Conservation (phyloP, 345 rosid species). For the Dovyalis caffra region DNA sequence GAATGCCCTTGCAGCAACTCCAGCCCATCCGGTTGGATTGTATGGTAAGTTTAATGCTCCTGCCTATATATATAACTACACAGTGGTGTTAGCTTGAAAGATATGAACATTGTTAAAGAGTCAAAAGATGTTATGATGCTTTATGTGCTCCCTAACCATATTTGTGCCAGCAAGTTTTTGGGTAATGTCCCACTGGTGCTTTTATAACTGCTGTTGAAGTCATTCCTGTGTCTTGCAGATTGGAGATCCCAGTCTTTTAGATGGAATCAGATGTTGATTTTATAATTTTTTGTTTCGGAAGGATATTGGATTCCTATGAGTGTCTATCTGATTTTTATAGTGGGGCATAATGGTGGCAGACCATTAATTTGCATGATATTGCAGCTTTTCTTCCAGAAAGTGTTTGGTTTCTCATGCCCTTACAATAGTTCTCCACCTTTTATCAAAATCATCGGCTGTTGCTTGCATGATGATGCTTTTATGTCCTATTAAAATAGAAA, state of each 20-base stretch:
- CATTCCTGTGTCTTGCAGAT: not conserved
- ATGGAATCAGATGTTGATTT: not conserved
- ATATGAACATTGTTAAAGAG: not conserved
- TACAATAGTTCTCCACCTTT: not conserved
- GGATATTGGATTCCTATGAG: not conserved
- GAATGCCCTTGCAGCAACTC: constrained; percentile 81
- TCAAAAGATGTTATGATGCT: not conserved
- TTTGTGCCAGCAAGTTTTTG: not conserved
- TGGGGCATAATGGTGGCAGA: not conserved
- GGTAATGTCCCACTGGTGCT: not conserved
- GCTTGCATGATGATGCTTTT: not conserved
- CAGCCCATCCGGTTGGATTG: constrained; percentile 86
- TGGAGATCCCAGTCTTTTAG: not conserved
- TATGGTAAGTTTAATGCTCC: constrained; percentile 49
- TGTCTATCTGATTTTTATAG: not conserved
- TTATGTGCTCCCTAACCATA: not conserved
- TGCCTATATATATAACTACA: not conserved
- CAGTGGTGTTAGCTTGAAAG: not conserved
- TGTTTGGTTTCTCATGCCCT: not conserved
- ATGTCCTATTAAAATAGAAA: constrained; percentile 3
- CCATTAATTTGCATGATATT: not conserved
- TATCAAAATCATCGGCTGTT: not conserved
- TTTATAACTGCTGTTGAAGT: not conserved
- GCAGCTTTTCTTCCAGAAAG: not conserved
- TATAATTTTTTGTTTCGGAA: not conserved